Evolutionary conservation across 2,329 filamentous ascomycete genomes (phyloP), one percentile per base, ranked within the genome.

Genomic region (Stemphylium beticola): DNA sequence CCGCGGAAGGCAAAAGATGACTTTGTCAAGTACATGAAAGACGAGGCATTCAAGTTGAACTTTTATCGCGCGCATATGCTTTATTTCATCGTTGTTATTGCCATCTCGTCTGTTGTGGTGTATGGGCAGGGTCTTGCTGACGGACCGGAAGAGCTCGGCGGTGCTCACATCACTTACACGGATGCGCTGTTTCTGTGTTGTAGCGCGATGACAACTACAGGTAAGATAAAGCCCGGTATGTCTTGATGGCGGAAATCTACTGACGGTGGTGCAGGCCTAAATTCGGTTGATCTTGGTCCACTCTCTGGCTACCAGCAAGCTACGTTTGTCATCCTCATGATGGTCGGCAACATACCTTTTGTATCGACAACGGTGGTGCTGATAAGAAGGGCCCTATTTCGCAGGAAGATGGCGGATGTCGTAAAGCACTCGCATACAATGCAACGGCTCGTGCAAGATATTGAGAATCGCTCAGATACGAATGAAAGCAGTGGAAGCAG

Each of bases 151-250:
- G 61, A 61, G 26, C 45, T 58, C n/a, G 34, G 53, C 8, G 49
- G 55, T 32, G 61, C 51, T 6, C 61, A 61, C 31, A 31, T 71
- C 8, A 64, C 57, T 4, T 72, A 71, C 26, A 63, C 66, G 17
- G 61, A 72, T 33, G 68, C 67, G 3, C 40, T 72, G 11, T 71
- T 70, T 34, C 42, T 72, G 7, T 64, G 64, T 29, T 65, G 61
- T 20, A 70, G 67, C 51, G 68, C 69, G 11, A 72, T 72, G 66
- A 71, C 69, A 8, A 72, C 68, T 2, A 72, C 67, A 9, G 68
- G 65, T 62, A 57, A 9, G 49, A 32, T 4, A 2, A 12, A 24
- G 14, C 9, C 4, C 2, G 20, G 11, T 17, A 10, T 0, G 2
- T 10, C 24, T 37, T 4, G 6, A 15, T 24, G 4, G 4, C 39